Percentiles rank a stretch among this genome's conserved stretches.
These are phyloP conservation scores for Aureobasidium sp. DNA, from an alignment of 2,329 filamentous ascomycete species.

Conservation along the genomic window DNA sequence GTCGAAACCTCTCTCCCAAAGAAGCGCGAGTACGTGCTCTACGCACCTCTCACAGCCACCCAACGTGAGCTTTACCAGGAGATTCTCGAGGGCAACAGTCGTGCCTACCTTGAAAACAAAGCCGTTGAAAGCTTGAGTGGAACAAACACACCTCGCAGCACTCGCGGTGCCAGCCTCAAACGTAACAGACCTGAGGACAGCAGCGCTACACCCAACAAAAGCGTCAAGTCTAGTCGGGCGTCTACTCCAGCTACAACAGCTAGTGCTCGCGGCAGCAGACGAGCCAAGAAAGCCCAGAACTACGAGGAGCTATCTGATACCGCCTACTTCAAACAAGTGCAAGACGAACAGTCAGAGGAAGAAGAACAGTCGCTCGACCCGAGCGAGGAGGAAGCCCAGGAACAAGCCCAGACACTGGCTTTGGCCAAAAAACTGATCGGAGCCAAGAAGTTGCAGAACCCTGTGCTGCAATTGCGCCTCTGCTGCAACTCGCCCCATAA, in stretches of 20 bases:
- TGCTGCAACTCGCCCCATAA: slow-evolving; percentile 94
- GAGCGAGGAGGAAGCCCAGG: slow-evolving; percentile 53
- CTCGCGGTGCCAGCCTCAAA: slow-evolving; percentile 45
- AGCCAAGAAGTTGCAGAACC: slow-evolving; percentile 87
- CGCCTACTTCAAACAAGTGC: slow-evolving; percentile 74
- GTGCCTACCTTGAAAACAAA: slow-evolving; percentile 64
- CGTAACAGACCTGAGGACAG: slow-evolving; percentile 44
- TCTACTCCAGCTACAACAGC: slow-evolving; percentile 59
- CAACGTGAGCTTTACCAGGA: slow-evolving; percentile 87
- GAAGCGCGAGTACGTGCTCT: slow-evolving; percentile 93
- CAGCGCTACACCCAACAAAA: slow-evolving; percentile 56
- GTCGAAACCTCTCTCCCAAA: slow-evolving; percentile 88
- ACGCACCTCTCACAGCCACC: slow-evolving; percentile 82
- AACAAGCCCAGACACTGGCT: slow-evolving; percentile 61
- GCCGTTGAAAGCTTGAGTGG: slow-evolving; percentile 58
- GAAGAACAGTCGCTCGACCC: slow-evolving; percentile 30
- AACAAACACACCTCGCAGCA: slow-evolving; percentile 43
- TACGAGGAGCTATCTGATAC: slow-evolving; percentile 71
- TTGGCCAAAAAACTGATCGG: slow-evolving; percentile 82
- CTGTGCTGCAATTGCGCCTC: slow-evolving; percentile 81
- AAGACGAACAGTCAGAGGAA: slow-evolving; percentile 33
- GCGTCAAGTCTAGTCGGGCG: slow-evolving; percentile 63
- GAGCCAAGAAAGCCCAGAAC: slow-evolving; percentile 48
- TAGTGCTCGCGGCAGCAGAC: slow-evolving; percentile 43
- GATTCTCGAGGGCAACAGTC: slow-evolving; percentile 53